phyloP scores from a whole-genome alignment of 345 rosid genomes.

The Eucalyptus melliodora region DNA sequence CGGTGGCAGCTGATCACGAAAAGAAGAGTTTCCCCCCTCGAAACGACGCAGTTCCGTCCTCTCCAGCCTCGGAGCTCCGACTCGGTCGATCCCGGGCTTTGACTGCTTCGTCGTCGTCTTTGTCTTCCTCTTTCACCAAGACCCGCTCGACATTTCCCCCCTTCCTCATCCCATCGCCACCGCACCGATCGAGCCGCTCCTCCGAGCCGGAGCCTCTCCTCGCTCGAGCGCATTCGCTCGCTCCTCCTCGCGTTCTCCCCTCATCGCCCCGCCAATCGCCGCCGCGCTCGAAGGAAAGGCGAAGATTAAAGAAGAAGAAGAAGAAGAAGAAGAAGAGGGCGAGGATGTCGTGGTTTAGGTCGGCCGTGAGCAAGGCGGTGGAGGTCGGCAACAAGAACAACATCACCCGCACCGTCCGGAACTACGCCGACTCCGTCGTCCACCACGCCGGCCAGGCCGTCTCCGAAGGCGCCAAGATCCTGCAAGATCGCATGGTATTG shows the following conservation, averaged over 20 bases:
- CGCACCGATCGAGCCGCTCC: not conserved
- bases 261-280: not conserved
- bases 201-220: not conserved
- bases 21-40: not conserved
- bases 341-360: slow-evolving; percentile 73
- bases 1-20: not conserved
- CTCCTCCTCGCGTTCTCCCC: not conserved
- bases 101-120: not conserved
- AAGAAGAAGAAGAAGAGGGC: not conserved
- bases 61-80: not conserved
- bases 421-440: slow-evolving; percentile 89
- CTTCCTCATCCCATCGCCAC: not conserved
- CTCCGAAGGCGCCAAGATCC: slow-evolving; percentile 89
- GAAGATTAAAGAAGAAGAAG: too few species aligned
- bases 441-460: slow-evolving; percentile 98
- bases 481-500: slow-evolving; percentile 88
- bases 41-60: not conserved
- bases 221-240: not conserved
- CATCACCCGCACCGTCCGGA: slow-evolving; percentile 78
- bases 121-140: not conserved
- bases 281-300: not conserved
- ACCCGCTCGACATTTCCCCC: not conserved
- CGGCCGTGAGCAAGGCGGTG: slow-evolving; percentile 91
- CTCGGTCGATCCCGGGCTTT: not conserved
- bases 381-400: slow-evolving; percentile 93